Base-by-base conservation (phyloP, 1,284 basidiomycete genomes). In the Cryptococcus wingfieldii region DNA sequence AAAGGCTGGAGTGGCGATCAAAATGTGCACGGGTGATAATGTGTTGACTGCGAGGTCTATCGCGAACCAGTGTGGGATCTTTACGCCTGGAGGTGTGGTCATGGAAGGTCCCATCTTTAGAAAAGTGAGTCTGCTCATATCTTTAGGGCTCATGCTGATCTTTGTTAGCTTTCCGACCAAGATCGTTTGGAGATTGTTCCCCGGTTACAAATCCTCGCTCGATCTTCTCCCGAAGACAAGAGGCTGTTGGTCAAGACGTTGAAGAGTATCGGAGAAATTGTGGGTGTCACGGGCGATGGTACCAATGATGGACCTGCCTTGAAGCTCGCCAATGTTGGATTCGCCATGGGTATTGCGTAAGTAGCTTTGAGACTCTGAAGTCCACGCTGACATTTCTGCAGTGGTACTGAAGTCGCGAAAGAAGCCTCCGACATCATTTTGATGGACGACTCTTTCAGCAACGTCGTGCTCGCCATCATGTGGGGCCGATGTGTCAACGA, bases 401-500 rank as follows among this genome's bases (percentile, higher is more conserved):
- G 62, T 42, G 96, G 96, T 39, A 98, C 96, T 2, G 96, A 99
- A 74, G 93, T 98, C 23, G 96, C 96, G 51, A 98, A 98, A 79
- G 94, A 98, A 77, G 96, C 96, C 2, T 97, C 93, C 9, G 96
- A 98, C 71, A 97, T 99, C 70, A 95, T 98, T 67, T 84, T 98
- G 48, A 96, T 98, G 92, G 89, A 93, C 72, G 95, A 97, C 79
- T 96, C 98, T 75, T 98, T 98, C 75, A 81, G 90, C 9, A 93
- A 90, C 16, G 95, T 98, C 72, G 91, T 97, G 63, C 88, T 91
- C 68, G 95, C 94, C 54, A 94, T 98, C 70, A 94, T 96, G 83
- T 98, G 95, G 95, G 95, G 95, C 46, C 90, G 95, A 56, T 95
- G 92, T 73, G 94, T 98, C 62, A 98, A 97, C 77, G 95, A 98